Conservation (phyloP, 106 monocot species). For the Acorus calamus region DNA sequence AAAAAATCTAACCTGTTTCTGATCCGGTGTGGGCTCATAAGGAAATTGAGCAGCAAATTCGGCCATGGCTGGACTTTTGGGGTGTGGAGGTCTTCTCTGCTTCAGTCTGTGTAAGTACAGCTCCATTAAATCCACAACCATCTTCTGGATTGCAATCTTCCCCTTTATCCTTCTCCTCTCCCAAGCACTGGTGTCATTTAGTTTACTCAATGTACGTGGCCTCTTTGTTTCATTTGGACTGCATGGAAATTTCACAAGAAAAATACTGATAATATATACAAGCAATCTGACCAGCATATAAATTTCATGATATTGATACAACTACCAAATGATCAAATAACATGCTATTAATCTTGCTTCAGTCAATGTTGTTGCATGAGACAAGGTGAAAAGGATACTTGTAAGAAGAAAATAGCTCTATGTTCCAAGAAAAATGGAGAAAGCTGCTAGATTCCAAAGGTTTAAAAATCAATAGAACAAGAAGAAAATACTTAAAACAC, state of each 20-base stretch:
- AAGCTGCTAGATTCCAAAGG: no score
- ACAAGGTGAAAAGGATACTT: no score
- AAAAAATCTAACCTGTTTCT: conserved; percentile 51
- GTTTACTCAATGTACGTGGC: conserved; percentile 78
- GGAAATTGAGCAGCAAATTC: conserved; percentile 79
- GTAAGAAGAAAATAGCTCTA: no score
- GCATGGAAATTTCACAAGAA: conserved; percentile 1
- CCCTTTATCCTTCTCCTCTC: conserved; percentile 84
- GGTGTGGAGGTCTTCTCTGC: conserved; percentile 76
- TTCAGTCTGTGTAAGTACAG: conserved; percentile 82
- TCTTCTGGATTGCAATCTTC: conserved; percentile 93
- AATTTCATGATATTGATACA: no score
- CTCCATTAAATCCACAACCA: conserved; percentile 99
- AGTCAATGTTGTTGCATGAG: no score
- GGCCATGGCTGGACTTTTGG: conserved; percentile 42
- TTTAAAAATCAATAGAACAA: no score
- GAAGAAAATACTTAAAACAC: no score
- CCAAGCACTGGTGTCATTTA: conserved; percentile 79
- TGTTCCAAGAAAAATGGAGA: no score
- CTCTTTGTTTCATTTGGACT: conserved; percentile 89
- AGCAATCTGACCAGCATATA: no score
- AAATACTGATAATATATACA: no score
- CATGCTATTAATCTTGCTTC: no score
- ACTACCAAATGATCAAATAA: no score
- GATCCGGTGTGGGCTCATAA: conserved; percentile 86